Evolutionary conservation across 2,329 filamentous ascomycete genomes (phyloP), one percentile per base, ranked within the genome.

Genomic region (Aspergillus pseudoterreus): DNA sequence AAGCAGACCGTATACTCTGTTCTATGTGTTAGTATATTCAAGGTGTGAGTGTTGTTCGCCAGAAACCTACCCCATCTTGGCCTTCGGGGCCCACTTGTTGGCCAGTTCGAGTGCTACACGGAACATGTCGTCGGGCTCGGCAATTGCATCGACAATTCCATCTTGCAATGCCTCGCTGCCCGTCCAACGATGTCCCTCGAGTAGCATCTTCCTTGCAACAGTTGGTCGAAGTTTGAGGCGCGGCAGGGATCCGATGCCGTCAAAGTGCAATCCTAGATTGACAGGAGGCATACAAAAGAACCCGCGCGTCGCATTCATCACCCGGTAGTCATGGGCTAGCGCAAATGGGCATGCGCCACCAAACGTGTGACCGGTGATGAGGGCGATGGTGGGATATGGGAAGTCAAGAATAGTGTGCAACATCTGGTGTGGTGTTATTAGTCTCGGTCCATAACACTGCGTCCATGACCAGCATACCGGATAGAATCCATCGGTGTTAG

Each of bases 401-500:
- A 77, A 78, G 62, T 79, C 76, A 58, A 80, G 63, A 68, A 78
- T 67, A 1, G 75, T 76, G 22, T 75, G 72, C 12, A 79, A 64
- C 4, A 78, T 65, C 63, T 72, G 35, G 1, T 6, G 14, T n/a
- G 15, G 33, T n/a, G 33, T 22, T 6, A 39, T 43, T n/a, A 43
- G 8, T 14, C n/a, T 11, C 5, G 15, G 21, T 17, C 39, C 3
- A 43, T 43, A 12, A 21, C 17, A 2, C 4, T 19, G 8, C n/a
- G 24, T 21, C 2, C 12, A 33, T 35, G 10, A 10, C 21, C 27
- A 35, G 22, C 15, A 74, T 17, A 82, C 81, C 47, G 83, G 82
- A 10, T 78, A 79, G 50, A 84, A 86, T 22, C 73, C 75, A 58
- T 78, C 82, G 14, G 75, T 74, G 36, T 86, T 83, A 67, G 76